A percentile compares a stretch with the other conserved stretches of the same genome.
These are phyloP conservation scores for Chionographis japonica DNA, from an alignment of 106 monocot genomes.

Conservation along the genomic window DNA sequence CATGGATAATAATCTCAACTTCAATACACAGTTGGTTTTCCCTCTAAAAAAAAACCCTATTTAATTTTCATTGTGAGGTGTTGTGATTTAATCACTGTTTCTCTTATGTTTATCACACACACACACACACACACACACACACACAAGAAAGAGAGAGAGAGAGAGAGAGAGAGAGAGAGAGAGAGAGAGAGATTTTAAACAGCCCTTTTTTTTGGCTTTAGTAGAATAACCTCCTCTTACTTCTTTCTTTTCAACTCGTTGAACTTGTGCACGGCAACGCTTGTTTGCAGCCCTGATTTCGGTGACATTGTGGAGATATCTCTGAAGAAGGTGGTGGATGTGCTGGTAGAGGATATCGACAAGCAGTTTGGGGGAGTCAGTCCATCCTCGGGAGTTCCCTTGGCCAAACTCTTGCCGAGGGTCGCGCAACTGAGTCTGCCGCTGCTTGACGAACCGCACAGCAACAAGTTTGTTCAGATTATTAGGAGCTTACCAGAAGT, in stretches of 20 bases:
- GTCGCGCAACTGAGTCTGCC: constrained; percentile 33
- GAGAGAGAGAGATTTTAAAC: too few species aligned
- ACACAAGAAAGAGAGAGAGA: too few species aligned
- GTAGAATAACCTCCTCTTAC: neutral
- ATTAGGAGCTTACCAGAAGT: constrained; percentile 64
- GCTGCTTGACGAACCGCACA: constrained; percentile 70
- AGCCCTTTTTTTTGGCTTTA: too few species aligned
- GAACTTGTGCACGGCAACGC: neutral
- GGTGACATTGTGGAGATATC: constrained; percentile 48
- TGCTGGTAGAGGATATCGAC: constrained; percentile 46
- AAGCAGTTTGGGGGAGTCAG: constrained; percentile 10
- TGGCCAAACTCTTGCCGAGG: constrained; percentile 69
- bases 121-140: too few species aligned
- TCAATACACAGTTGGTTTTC: too few species aligned
- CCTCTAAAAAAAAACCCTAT: too few species aligned
- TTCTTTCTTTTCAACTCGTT: neutral
- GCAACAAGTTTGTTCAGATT: constrained; percentile 62
- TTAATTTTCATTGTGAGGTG: too few species aligned
- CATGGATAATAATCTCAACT: too few species aligned
- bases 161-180: too few species aligned
- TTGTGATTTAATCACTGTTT: too few species aligned
- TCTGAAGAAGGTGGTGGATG: constrained; percentile 52
- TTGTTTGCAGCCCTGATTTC: constrained; percentile 70
- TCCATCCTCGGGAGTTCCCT: constrained; percentile 36
- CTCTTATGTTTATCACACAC: too few species aligned